Percentiles rank a stretch among this genome's conserved stretches.
These are phyloP conservation scores for Boletus fagicola DNA, from an alignment of 768 basidiomycete genomes.

Conservation along the genomic window DNA sequence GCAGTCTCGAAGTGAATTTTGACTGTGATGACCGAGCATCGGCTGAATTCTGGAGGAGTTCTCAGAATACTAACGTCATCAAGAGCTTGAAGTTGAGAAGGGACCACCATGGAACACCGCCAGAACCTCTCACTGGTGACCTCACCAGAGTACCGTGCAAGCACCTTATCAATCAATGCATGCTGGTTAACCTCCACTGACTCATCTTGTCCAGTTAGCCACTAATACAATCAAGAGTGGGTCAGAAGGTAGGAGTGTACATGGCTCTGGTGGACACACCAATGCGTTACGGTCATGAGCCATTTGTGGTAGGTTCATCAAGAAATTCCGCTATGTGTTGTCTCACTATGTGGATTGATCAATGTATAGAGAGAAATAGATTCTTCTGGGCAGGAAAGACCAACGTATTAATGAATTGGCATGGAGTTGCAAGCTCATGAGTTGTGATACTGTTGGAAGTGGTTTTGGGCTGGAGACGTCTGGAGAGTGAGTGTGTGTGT, in stretches of 20 bases:
- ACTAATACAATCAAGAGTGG: slow-evolving; percentile 29
- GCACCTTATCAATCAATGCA: slow-evolving; percentile 95
- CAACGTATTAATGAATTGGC: background rate
- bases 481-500: no score
- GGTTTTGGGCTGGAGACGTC: no score
- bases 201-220: slow-evolving; percentile 68
- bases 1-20: slow-evolving; percentile 81
- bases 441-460: no score
- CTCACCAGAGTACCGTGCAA: slow-evolving; percentile 94
- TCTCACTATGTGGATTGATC: background rate
- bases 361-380: background rate
- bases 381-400: background rate
- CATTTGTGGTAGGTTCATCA: slow-evolving; percentile 15
- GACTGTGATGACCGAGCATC: slow-evolving; percentile 77
- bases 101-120: background rate
- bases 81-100: background rate
- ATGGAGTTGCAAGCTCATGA: background rate
- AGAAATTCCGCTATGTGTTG: background rate
- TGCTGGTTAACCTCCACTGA: slow-evolving; percentile 92
- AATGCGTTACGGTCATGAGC: slow-evolving; percentile 31
- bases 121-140: slow-evolving; percentile 57
- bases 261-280: slow-evolving; percentile 15
- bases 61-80: slow-evolving; percentile 54
- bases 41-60: slow-evolving; percentile 94
- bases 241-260: background rate